Evolutionary conservation across 2,329 filamentous ascomycete species (phyloP), one percentile per base, ranked within the genome.

Genomic region (Trichoderma atroviride): DNA sequence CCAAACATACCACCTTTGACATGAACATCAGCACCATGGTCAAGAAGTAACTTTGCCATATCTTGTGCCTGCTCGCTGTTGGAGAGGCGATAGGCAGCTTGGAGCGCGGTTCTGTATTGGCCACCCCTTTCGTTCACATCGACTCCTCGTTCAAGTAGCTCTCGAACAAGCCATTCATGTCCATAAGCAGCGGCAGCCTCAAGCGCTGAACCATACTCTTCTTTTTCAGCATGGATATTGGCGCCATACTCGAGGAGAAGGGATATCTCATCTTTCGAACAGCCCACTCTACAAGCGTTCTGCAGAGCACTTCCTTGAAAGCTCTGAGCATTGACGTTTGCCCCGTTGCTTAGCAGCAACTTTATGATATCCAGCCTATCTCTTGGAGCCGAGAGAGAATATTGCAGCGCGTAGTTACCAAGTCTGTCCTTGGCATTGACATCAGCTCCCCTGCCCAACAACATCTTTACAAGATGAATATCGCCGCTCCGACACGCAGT

Each of bases 281-380:
- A 43, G 6, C 2, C 0, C 40, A 1, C 2, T 1, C 0, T n/a
- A n/a, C 40, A 50, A 50, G 47, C 47, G n/a, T 5, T 0, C 4
- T 24, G n/a, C n/a, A 50, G n/a, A 11, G 47, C n/a, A 22, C 24
- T 50, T 5, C 47, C n/a, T 4, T 24, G 1, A 10, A 3, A 1
- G 4, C n/a, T 13, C 47, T 50, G 47, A 11, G 9, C 47, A 24
- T 50, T 50, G 47, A 24, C 22, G 9, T 50, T 50, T 24, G 47
- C 47, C 6, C 47, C n/a, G 1, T 22, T 50, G n/a, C 47, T 50
- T 11, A 50, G 47, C 22, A 50, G n/a, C n/a, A 50, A 5, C n/a
- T 50, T 50, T 9, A 50, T 50, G 47, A 50, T 13, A 24, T 50
- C 47, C 22, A 22, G 47, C 22, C 22, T 24, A 50, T 24, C n/a